Evolutionary conservation across 208 protist genomes (phyloP), one percentile per base, ranked within the genome.

Genomic region (Trypanosoma theileri): DNA sequence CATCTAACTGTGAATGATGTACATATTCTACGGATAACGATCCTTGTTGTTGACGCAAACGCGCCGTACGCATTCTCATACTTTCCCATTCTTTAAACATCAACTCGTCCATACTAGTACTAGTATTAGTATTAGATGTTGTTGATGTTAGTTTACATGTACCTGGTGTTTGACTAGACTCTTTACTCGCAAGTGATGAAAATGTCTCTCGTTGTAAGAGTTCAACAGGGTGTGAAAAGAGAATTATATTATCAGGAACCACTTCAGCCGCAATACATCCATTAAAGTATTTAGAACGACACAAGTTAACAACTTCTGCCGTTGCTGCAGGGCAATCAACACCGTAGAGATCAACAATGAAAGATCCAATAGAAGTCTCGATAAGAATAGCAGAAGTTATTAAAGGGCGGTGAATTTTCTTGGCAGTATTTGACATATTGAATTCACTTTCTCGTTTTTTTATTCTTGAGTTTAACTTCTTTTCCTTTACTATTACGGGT

Each of bases 281-380:
- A 48, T 88, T 82, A 64, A 80, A 94, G 28, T 87, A 75, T 71
- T 86, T 77, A 44, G 71, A 79, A 1, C 86, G 84, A 60, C 79
- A 84, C 9, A 94, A 71, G 51, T 89, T 92, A n/a, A 86, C 40
- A 21, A 92, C 75, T 53, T 91, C 79, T 17, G 62, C 82, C 12
- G 84, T 88, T 21, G 84, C 69, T 13, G 54, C 64, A 1, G 89
- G 84, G 53, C 77, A 85, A 66, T 95, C 86, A 12, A 66, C 75
- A 53, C 86, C 89, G 58, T 77, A 83, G 16, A 95, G 58, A 69
- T 91, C 89, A 19, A 92, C 62, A 7, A 81, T 64, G 54, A 92
- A 66, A 11, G 82, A 54, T 19, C 89, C 89, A 17, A 79, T 19
- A 0, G 86, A 92, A 1, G 86, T 91, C 45, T 95, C 79, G n/a